Percentiles rank a stretch among this genome's conserved stretches.
Conservation (phyloP, 2,329 filamentous ascomycete species). For the Colletotrichum incanum region DNA sequence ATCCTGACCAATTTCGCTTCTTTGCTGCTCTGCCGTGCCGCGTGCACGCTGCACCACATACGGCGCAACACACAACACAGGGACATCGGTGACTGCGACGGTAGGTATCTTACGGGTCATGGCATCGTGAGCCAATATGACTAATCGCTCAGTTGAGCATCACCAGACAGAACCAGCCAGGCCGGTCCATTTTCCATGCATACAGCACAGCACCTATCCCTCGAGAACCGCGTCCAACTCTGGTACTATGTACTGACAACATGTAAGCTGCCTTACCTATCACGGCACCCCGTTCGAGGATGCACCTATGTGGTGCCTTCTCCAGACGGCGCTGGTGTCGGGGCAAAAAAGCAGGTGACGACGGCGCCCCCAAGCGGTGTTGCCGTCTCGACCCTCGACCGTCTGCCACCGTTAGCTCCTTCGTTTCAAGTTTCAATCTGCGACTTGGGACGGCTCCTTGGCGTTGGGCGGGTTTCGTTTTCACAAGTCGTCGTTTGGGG, state of each 20-base stretch:
- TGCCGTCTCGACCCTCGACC: slow-evolving; percentile 10
- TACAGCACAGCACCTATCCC: neutral
- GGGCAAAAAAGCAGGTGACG: slow-evolving; percentile 16
- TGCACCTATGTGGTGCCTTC: slow-evolving; percentile 2
- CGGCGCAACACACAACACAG: slow-evolving; percentile 1
- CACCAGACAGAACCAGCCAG: slow-evolving; percentile 17
- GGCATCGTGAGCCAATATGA: slow-evolving; percentile 5
- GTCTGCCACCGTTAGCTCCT: slow-evolving; percentile 24
- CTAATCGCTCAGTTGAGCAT: slow-evolving; percentile 13
- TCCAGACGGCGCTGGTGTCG: slow-evolving; percentile 6
- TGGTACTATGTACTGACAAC: neutral
- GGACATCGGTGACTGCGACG: neutral
- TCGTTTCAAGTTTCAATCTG: slow-evolving; percentile 41
- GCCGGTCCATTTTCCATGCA: neutral
- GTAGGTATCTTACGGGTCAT: neutral
- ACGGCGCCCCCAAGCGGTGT: slow-evolving; percentile 17
- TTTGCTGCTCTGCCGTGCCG: slow-evolving; percentile 2
- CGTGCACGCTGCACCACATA: slow-evolving; percentile 17
- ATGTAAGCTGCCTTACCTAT: slow-evolving; percentile 31
- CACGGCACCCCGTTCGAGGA: slow-evolving; percentile 6
- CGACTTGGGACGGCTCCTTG: slow-evolving; percentile 29
- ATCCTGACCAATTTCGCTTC: slow-evolving; percentile 36
- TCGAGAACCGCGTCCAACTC: neutral
- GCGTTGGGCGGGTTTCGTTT: slow-evolving; percentile 31
- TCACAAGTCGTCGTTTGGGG: slow-evolving; percentile 26